Conservation (phyloP, 257 asterid species). For the Scutellaria barbata region DNA sequence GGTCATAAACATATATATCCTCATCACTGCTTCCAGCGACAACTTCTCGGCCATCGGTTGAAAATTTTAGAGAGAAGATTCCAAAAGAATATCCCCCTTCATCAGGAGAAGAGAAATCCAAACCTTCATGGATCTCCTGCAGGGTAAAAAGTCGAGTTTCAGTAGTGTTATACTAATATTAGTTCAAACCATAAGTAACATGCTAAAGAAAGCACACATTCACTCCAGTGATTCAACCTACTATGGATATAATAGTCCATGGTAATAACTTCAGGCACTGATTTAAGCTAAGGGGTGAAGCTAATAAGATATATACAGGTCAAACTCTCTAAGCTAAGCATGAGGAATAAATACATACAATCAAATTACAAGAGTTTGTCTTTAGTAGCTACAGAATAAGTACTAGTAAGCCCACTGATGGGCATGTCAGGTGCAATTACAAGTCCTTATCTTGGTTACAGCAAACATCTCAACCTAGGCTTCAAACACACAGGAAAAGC, state of each 20-base stretch:
- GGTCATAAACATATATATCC: constrained; percentile 84
- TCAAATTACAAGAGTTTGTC: neutral
- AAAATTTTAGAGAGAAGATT: constrained; percentile 79
- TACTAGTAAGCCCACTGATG: too few relatives aligned
- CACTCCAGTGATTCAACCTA: neutral
- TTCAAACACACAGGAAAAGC: too few relatives aligned
- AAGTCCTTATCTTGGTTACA: too few relatives aligned
- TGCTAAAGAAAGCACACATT: neutral
- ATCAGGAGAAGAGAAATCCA: constrained; percentile 61
- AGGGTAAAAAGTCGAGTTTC: constrained; percentile 20
- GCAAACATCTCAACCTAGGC: too few relatives aligned
- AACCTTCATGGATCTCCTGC: constrained; percentile 85
- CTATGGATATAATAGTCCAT: neutral
- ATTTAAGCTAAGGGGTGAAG: neutral
- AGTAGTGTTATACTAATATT: constrained; percentile 8
- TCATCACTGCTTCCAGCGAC: constrained; percentile 90
- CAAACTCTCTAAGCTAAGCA: neutral
- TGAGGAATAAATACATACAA: neutral
- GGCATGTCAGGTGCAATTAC: too few relatives aligned
- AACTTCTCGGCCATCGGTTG: constrained; percentile 85
- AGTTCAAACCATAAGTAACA: constrained; percentile 5
- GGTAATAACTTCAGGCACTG: neutral
- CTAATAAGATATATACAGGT: neutral
- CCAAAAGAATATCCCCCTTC: constrained; percentile 69
- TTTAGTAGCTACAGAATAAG: neutral